Conservation (phyloP, 2,329 filamentous ascomycete genomes). For the Phialocephala sp. region DNA sequence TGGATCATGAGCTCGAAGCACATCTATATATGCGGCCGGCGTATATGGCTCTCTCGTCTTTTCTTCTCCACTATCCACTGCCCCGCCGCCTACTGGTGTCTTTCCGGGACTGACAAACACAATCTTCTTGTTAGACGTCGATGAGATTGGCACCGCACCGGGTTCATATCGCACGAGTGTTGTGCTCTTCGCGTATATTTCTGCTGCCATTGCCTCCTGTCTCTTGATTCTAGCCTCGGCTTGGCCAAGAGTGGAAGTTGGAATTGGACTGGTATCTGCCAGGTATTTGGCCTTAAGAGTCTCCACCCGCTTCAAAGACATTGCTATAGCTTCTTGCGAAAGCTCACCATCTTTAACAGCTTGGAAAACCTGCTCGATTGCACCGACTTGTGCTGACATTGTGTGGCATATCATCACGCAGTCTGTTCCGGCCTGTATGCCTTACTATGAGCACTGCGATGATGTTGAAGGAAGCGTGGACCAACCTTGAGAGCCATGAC, state of each 20-base stretch:
- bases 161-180: constrained; percentile 47
- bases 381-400: constrained; percentile 47
- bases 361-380: constrained; percentile 47
- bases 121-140: constrained; percentile 35
- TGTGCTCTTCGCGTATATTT: constrained; percentile 47
- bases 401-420: constrained; percentile 54
- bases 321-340: constrained; percentile 41
- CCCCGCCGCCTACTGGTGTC: constrained; percentile 44
- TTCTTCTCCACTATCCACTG: constrained; percentile 47
- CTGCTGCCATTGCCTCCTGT: constrained; percentile 39
- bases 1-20: constrained; percentile 40
- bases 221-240: constrained; percentile 32
- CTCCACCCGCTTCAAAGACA: constrained; percentile 45
- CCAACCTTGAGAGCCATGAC: constrained; percentile 46
- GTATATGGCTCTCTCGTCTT: constrained; percentile 43
- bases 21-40: constrained; percentile 43
- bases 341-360: constrained; percentile 46
- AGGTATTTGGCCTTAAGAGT: constrained; percentile 46
- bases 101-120: constrained; percentile 48
- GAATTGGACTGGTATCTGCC: neutral
- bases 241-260: constrained; percentile 34
- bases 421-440: constrained; percentile 47
- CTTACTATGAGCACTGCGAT: neutral
- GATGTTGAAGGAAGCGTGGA: neutral
- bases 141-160: constrained; percentile 42